These are phyloP conservation scores for Alternaria atra DNA, from an alignment of 2,329 filamentous ascomycete genomes.

Conservation along the genomic window DNA sequence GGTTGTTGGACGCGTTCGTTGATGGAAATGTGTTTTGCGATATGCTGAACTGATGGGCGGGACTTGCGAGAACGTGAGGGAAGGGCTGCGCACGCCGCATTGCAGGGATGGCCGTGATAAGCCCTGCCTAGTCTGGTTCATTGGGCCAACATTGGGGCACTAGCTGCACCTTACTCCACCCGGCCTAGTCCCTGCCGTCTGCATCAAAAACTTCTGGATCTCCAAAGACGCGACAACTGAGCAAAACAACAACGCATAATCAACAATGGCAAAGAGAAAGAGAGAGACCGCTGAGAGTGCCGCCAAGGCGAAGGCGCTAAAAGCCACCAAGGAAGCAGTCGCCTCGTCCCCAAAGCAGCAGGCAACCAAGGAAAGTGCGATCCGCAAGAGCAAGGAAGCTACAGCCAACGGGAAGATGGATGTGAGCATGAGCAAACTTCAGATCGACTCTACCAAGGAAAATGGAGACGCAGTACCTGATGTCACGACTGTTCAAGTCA, in stretches of 20 bases:
- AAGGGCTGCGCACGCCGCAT: conserved; percentile 27
- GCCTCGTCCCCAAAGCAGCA: conserved; percentile 30
- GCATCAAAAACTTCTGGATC: conserved; percentile 34
- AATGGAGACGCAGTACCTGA: conserved; percentile 15
- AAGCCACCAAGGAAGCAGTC: conserved; percentile 38
- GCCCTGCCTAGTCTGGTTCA: conserved; percentile 30
- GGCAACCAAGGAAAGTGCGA: conserved; percentile 22
- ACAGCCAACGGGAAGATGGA: conserved; percentile 28
- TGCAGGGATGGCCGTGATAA: conserved; percentile 32
- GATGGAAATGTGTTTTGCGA: conserved; percentile 46
- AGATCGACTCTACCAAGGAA: conserved; percentile 13
- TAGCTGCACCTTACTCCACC: conserved; percentile 11
- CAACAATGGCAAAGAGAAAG: conserved; percentile 50
- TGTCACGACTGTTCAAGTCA: conserved; percentile 74
- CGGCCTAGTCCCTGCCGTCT: conserved; percentile 30
- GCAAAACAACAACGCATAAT: conserved; percentile 14
- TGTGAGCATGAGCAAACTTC: conserved; percentile 29
- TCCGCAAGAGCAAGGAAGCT: conserved; percentile 27
- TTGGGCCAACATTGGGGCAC: conserved; percentile 11
- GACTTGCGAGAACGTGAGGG: conserved; percentile 38
- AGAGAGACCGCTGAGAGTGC: conserved; percentile 35
- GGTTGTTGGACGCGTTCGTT: conserved; percentile 41
- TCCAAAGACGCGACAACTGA: conserved; percentile 13
- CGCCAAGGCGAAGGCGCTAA: conserved; percentile 32
- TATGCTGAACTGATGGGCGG: conserved; percentile 41